These are phyloP conservation scores for Candida glucosophila DNA, from an alignment of 1,139 yeast genomes.

Conservation along the genomic window DNA sequence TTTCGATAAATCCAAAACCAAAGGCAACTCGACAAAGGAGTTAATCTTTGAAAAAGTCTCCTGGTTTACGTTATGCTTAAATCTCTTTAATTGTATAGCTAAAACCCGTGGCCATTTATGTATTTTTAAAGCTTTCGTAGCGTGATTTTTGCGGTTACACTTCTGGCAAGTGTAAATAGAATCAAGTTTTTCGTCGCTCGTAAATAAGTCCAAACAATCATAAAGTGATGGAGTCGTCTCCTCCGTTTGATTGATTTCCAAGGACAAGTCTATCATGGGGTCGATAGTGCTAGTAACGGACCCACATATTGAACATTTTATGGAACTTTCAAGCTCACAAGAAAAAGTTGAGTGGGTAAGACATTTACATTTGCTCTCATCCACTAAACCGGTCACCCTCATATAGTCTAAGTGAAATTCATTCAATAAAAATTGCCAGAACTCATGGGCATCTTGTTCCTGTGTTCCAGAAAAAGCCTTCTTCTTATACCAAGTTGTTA, in stretches of 20 bases:
- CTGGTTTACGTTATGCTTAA: slow-evolving; percentile 56
- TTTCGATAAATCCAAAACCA: slow-evolving; percentile 58
- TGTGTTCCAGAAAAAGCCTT: slow-evolving; percentile 85
- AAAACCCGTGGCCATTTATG: slow-evolving; percentile 68
- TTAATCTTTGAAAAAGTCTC: slow-evolving; percentile 69
- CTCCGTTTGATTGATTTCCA: slow-evolving; percentile 46
- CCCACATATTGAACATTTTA: slow-evolving; percentile 64
- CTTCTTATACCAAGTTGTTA: slow-evolving; percentile 79
- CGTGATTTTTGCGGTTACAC: slow-evolving; percentile 56
- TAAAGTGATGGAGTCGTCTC: slow-evolving; percentile 29
- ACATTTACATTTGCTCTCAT: slow-evolving; percentile 48
- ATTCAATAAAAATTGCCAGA: slow-evolving; percentile 82
- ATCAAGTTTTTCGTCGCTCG: slow-evolving; percentile 69
- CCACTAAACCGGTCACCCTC: slow-evolving; percentile 12
- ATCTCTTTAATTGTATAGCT: slow-evolving; percentile 78
- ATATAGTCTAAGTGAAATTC: slow-evolving; percentile 61
- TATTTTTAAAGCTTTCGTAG: slow-evolving; percentile 62
- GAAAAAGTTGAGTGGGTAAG: slow-evolving; percentile 92
- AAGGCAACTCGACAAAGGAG: slow-evolving; percentile 62
- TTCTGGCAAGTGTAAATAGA: slow-evolving; percentile 59
- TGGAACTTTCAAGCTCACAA: slow-evolving; percentile 95
- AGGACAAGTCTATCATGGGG: slow-evolving; percentile 83
- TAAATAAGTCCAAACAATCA: slow-evolving; percentile 69
- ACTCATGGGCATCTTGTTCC: slow-evolving; percentile 97
- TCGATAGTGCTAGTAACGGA: slow-evolving; percentile 64